Conservation (phyloP, 495 filamentous ascomycete species). For the Aspergillus funiculosus region DNA sequence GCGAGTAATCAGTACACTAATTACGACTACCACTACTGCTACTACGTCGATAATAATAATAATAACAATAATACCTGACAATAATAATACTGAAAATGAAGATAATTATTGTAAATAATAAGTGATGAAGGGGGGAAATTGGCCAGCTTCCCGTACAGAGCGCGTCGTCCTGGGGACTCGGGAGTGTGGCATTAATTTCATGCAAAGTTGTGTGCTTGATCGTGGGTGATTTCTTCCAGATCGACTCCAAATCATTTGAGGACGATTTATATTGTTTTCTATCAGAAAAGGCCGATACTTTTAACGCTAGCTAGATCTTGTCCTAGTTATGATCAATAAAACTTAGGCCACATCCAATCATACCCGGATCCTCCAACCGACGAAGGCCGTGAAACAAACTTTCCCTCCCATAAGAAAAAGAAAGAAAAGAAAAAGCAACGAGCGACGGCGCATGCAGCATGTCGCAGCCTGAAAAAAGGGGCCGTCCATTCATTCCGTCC, state of each 20-base stretch:
- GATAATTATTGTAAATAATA: not conserved
- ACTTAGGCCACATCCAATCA: too few relatives aligned
- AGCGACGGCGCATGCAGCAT: not conserved
- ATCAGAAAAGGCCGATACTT: too few relatives aligned
- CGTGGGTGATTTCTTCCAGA: not conserved
- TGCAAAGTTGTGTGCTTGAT: not conserved
- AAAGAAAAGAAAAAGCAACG: not conserved
- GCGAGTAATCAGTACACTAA: too few relatives aligned
- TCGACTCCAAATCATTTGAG: not conserved
- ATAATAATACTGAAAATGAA: conserved; percentile 1
- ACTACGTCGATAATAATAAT: too few relatives aligned
- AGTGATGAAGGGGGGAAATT: conserved; percentile 1
- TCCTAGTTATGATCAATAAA: too few relatives aligned
- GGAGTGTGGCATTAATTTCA: conserved; percentile 2
- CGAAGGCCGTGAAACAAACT: not conserved
- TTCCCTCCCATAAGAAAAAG: not conserved
- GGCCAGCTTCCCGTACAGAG: not conserved
- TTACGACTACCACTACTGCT: too few relatives aligned
- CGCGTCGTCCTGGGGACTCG: not conserved
- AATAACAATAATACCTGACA: too few relatives aligned
- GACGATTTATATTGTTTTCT: too few relatives aligned
- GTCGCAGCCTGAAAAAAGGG: conserved; percentile 13
- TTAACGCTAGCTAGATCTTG: too few relatives aligned
- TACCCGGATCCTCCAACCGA: too few relatives aligned
- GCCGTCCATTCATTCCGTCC: conserved; percentile 2